These are phyloP conservation scores for Starmerella vaccinii DNA, from an alignment of 805 yeast species.

Conservation along the genomic window DNA sequence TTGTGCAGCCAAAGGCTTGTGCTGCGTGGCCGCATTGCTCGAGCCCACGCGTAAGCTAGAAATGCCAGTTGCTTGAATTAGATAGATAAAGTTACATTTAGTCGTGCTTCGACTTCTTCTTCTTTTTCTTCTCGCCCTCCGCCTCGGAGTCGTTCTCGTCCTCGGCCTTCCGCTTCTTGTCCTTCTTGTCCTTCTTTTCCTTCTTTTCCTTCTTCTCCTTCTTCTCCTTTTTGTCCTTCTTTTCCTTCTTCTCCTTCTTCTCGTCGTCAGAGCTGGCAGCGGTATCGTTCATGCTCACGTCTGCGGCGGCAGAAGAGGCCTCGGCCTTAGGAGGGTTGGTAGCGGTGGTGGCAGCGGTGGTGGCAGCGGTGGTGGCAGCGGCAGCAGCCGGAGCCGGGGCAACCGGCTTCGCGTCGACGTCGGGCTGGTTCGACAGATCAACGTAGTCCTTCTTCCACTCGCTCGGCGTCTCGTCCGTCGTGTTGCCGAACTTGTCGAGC, in stretches of 20 bases:
- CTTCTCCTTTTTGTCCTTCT: slow-evolving; percentile 44
- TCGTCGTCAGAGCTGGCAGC: slow-evolving; percentile 19
- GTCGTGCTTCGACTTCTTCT: slow-evolving; percentile 40
- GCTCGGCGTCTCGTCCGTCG: slow-evolving; percentile 86
- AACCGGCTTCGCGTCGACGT: slow-evolving; percentile 32
- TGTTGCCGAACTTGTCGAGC: slow-evolving; percentile 90
- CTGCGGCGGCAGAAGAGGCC: slow-evolving; percentile 28
- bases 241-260: slow-evolving; percentile 44
- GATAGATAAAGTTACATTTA: slow-evolving; percentile 10
- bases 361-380: slow-evolving; percentile 32
- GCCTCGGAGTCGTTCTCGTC: slow-evolving; percentile 36
- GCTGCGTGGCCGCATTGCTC: no score
- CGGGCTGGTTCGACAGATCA: slow-evolving; percentile 50
- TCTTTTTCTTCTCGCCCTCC: slow-evolving; percentile 40
- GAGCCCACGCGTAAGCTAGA: no score
- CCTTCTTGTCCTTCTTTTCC: slow-evolving; percentile 45
- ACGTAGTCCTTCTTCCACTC: slow-evolving; percentile 82
- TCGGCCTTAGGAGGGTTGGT: slow-evolving; percentile 22
- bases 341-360: slow-evolving; percentile 31
- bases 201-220: slow-evolving; percentile 41
- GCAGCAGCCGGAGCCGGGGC: slow-evolving; percentile 32
- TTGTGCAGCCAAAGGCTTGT: no score
- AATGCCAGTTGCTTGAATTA: not conserved
- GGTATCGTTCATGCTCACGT: slow-evolving; percentile 8
- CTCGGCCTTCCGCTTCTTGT: slow-evolving; percentile 53